Evolutionary conservation across 225 moss, liverwort and hornwort species (phyloP).

Genomic region (Rhytidiadelphus loreus): DNA sequence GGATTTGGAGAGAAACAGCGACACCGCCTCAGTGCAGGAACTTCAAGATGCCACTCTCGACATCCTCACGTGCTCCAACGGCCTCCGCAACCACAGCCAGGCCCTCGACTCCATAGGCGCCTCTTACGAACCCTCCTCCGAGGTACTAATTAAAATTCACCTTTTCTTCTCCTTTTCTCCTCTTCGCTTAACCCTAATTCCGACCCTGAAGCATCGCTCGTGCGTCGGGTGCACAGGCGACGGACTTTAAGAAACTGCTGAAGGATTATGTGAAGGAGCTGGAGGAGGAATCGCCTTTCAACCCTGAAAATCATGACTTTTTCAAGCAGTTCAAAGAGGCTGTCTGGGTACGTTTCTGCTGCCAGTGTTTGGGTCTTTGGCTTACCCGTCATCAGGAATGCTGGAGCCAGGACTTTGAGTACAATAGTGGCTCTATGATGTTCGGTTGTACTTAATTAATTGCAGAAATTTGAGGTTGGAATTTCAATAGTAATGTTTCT

Average conservation of each 20-base stretch:
- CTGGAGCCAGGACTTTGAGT: not conserved
- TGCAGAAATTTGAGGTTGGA: not conserved
- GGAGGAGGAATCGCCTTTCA: constrained; percentile 31
- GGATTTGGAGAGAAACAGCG: constrained; percentile 43
- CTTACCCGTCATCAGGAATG: not conserved
- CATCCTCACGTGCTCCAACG: constrained; percentile 6
- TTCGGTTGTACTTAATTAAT: not conserved
- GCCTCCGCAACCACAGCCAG: constrained; percentile 6
- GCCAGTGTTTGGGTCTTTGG: not conserved
- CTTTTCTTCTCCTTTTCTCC: not conserved
- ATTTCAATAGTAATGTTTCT: no score
- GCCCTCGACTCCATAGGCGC: constrained; percentile 9
- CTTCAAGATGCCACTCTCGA: constrained; percentile 23
- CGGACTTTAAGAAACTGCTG: constrained; percentile 51
- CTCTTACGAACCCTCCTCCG: constrained; percentile 14
- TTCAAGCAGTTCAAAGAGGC: constrained; percentile 72
- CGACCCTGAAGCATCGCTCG: not conserved
- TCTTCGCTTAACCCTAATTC: not conserved
- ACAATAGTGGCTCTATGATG: not conserved
- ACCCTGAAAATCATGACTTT: constrained; percentile 36
- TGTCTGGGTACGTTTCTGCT: constrained; percentile 58
- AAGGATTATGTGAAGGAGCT: constrained; percentile 22
- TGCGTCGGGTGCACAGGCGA: constrained; percentile 17
- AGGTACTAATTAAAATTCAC: not conserved
- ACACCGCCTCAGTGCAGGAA: constrained; percentile 25